Conservation (phyloP, 2,329 filamentous ascomycete species). For the Neopestalotiopsis rosae region DNA sequence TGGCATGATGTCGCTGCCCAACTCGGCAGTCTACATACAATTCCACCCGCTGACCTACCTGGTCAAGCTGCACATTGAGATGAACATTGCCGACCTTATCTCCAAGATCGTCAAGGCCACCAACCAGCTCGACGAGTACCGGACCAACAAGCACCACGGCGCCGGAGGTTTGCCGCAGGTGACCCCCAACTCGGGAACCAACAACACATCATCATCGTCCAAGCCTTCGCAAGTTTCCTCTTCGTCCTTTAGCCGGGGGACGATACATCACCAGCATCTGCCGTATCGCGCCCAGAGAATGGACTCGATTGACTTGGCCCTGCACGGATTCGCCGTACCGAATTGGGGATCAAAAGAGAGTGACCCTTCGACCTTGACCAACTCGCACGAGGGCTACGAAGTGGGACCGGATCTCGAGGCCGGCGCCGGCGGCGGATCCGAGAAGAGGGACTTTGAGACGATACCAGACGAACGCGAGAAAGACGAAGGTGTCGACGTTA, state of each 20-base stretch:
- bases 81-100: conserved; percentile 59
- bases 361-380: neutral
- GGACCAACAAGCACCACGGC: neutral
- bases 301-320: neutral
- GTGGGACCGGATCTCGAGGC: neutral
- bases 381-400: neutral
- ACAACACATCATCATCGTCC: neutral
- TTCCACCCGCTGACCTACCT: conserved; percentile 58
- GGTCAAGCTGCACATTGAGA: conserved; percentile 59
- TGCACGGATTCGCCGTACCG: neutral
- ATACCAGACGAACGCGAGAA: neutral
- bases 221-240: neutral
- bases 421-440: neutral
- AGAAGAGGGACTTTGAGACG: neutral
- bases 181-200: neutral
- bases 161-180: neutral
- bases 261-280: neutral
- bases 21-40: conserved; percentile 52
- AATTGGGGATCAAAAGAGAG: neutral
- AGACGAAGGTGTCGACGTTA: neutral
- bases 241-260: neutral
- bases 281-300: neutral
- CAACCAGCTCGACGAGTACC: conserved; percentile 16
- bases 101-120: conserved; percentile 37
- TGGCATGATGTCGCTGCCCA: conserved; percentile 49